Conservation (phyloP, 305 asterid species). For the Vinca major region DNA sequence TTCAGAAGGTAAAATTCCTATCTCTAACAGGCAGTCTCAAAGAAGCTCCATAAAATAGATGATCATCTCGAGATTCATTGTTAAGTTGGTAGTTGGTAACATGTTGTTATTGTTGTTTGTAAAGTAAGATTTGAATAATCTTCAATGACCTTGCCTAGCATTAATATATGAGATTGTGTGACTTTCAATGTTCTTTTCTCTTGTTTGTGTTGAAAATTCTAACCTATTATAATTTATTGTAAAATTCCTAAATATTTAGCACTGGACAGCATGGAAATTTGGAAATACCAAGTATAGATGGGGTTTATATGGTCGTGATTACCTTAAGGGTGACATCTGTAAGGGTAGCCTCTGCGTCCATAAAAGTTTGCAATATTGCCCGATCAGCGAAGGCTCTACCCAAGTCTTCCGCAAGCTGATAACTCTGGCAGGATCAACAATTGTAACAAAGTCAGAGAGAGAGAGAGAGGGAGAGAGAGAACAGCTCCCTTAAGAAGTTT, state of each 20-base stretch:
- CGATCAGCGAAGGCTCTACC: slow-evolving; percentile 88
- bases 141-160: neutral
- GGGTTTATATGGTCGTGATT: slow-evolving; percentile 1
- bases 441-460: slow-evolving; percentile 4
- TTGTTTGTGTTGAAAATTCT: neutral
- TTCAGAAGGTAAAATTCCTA: neutral
- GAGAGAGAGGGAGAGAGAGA: slow-evolving; percentile 6
- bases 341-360: slow-evolving; percentile 58
- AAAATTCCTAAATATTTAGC: neutral
- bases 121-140: neutral
- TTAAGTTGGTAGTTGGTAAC: neutral
- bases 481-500: neutral
- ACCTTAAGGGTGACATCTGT: slow-evolving; percentile 59
- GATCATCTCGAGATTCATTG: neutral
- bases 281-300: neutral
- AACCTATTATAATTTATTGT: neutral
- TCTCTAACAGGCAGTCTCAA: neutral
- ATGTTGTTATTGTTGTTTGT: neutral
- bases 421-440: slow-evolving; percentile 37
- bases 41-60: neutral
- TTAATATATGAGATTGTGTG: neutral
- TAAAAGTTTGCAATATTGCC: slow-evolving; percentile 46
- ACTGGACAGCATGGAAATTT: neutral
- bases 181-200: neutral
- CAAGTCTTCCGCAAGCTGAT: slow-evolving; percentile 92